Base-by-base conservation (phyloP, 257 asterid species). In the Echites panduratus region DNA sequence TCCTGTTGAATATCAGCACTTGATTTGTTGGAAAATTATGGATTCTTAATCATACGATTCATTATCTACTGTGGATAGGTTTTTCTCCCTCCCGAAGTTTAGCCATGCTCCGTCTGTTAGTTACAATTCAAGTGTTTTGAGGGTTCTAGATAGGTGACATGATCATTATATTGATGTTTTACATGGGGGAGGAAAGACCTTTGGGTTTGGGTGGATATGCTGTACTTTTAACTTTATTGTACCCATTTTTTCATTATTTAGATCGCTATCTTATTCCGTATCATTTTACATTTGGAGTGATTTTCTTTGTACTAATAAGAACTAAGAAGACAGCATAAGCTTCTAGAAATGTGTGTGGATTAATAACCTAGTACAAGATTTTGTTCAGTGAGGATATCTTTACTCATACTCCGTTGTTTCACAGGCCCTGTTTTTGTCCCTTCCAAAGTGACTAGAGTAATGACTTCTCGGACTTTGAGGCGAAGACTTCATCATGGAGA, bases 401-500 rank as follows among this genome's bases (percentile, higher is more conserved):
- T 20, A 9, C 26, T 53, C 66, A 32, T 35, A 38, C 57, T 12
- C 19, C 10, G 24, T 72, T 61, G 68, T n/a, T 41, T 6, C 70
- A 65, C 56, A 20, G 52, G 61, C 43, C 17, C 10, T 14, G 29
- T 61, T 40, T 20, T 12, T 49, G n/a, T 22, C 59, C 49, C 64
- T 74, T 27, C 32, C 12, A 26, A 17, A 32, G 26, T 19, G 38
- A 40, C 43, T 47, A 32, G 38, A 32, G 38, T 1, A 76, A 91
- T 93, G 98, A 79, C 84, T 66, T 90, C 95, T 68, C 87, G 85
- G 67, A 87, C 94, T 43, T 70, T 94, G 88, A 85, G 99, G 78
- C 82, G 99, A 76, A 80, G 99, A 85, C 86, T 87, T 56, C 90
- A 86, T 78, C 96, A 88, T 48, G 89, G 87, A 41, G 97, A 88